Percentiles rank a stretch among this genome's conserved stretches.
Conservation (phyloP, 2,329 filamentous ascomycete species). For the Clathrospora elynae region DNA sequence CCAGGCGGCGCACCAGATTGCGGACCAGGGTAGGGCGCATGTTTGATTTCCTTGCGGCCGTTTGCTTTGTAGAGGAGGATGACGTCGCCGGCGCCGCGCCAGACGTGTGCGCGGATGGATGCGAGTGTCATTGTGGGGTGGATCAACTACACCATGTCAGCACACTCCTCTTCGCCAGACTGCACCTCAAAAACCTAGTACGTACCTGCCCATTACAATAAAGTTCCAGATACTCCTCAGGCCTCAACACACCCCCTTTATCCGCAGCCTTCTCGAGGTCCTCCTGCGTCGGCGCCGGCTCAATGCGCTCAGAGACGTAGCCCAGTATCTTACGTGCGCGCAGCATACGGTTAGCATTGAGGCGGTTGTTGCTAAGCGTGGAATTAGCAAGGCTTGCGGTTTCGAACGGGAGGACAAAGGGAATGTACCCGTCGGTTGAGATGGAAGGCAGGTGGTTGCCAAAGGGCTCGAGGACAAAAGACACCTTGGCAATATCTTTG, state of each 20-base stretch:
- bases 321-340: constrained; percentile 91
- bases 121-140: constrained; percentile 89
- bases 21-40: constrained; percentile 25
- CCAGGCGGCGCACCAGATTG: constrained; percentile 17
- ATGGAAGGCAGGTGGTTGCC: constrained; percentile 76
- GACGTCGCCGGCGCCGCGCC: constrained; percentile 94
- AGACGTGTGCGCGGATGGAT: constrained; percentile 87
- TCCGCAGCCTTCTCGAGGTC: constrained; percentile 54
- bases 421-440: constrained; percentile 68
- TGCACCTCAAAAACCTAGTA: constrained; percentile 22
- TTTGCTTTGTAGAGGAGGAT: constrained; percentile 90
- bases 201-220: constrained; percentile 91
- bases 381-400: constrained; percentile 34
- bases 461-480: constrained; percentile 85
- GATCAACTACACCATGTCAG: too few relatives aligned
- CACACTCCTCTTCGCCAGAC: too few relatives aligned
- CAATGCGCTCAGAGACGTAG: constrained; percentile 91
- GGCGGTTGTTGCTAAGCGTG: constrained; percentile 71
- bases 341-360: constrained; percentile 97
- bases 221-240: constrained; percentile 92
- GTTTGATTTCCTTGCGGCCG: constrained; percentile 69
- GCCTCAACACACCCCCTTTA: constrained; percentile 58
- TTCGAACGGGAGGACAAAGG: constrained; percentile 30
- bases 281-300: constrained; percentile 65
- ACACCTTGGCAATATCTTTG: constrained; percentile 97